Evolutionary conservation across 306 rosid genomes (phyloP), one percentile per base, ranked within the genome.

Genomic region (Quercus ilex): DNA sequence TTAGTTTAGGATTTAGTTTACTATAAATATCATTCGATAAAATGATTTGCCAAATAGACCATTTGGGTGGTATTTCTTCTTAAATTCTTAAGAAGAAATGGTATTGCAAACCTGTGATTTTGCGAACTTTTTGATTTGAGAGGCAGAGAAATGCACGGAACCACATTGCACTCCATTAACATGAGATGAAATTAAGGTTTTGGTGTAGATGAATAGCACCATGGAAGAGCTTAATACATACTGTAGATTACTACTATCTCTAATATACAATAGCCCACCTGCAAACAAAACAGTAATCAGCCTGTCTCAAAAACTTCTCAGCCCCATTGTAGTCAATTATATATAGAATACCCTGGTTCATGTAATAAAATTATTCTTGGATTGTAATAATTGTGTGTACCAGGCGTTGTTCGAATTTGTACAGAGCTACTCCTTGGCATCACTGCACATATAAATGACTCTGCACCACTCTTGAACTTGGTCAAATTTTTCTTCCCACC

Each of bases 341-440:
- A 23, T 21, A 23, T 4, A 59, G 67, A 11, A 23, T 23, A 8
- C 65, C 28, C 28, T 59, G 67, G 67, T 11, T 23, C 25, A 17
- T 65, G 23, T 18, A 31, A 6, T 2, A 65, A 49, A 49, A 10
- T 8, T 6, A 17, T 18, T 31, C 17, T 31, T 59, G 17, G 21
- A 67, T 15, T 63, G 38, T 28, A 13, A 63, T 21, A 7, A 13
- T 41, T 8, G 12, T 58, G 18, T 43, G 17, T 86, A 92, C 97
- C 97, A 0, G 92, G 89, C 23, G 99, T 94, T 28, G 87, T 83
- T 59, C 33, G 73, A 57, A 92, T 89, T 63, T 90, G 91, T 13
- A 13, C 57, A 19, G 95, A 89, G 89, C 90, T 85, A 62, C 97
- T 92, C 76, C 90, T 90, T 4, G 97, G 99, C 91, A 94, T 92